Percentiles rank a stretch among this genome's conserved stretches.
Evolutionary conservation across 495 filamentous ascomycete species (phyloP).

Genomic region (Tricharina praecox): DNA sequence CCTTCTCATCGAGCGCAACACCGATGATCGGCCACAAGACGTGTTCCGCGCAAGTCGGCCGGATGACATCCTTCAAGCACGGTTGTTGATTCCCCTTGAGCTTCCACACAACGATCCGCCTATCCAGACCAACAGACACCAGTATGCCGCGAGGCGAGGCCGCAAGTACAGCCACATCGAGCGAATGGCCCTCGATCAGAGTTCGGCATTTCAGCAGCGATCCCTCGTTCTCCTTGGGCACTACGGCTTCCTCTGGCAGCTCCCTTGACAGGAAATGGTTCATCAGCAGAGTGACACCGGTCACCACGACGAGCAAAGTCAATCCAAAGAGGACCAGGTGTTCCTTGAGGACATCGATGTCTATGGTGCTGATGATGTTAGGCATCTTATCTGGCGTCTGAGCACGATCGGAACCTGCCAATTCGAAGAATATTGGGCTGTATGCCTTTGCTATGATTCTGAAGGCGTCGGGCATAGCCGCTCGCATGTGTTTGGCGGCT

Average conservation of each 20-base stretch:
- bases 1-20: constrained; percentile 41
- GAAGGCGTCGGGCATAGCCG: constrained; percentile 47
- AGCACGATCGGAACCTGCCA: constrained; percentile 45
- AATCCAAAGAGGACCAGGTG: constrained; percentile 41
- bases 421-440: constrained; percentile 48
- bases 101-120: constrained; percentile 44
- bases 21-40: constrained; percentile 37
- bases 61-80: constrained; percentile 21
- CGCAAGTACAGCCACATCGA: constrained; percentile 46
- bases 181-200: constrained; percentile 40
- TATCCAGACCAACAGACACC: constrained; percentile 49
- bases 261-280: constrained; percentile 45
- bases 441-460: constrained; percentile 52
- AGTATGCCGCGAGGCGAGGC: constrained; percentile 41
- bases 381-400: constrained; percentile 16
- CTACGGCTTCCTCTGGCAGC: constrained; percentile 25
- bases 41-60: constrained; percentile 23
- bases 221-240: constrained; percentile 30
- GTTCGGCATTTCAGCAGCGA: constrained; percentile 40
- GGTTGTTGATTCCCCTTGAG: constrained; percentile 28
- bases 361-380: constrained; percentile 21
- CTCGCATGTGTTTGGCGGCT: constrained; percentile 47
- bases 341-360: constrained; percentile 40
- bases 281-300: constrained; percentile 44
- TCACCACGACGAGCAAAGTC: constrained; percentile 37